Base-by-base conservation (phyloP, 2,329 filamentous ascomycete genomes). In the Colletotrichum viniferum region DNA sequence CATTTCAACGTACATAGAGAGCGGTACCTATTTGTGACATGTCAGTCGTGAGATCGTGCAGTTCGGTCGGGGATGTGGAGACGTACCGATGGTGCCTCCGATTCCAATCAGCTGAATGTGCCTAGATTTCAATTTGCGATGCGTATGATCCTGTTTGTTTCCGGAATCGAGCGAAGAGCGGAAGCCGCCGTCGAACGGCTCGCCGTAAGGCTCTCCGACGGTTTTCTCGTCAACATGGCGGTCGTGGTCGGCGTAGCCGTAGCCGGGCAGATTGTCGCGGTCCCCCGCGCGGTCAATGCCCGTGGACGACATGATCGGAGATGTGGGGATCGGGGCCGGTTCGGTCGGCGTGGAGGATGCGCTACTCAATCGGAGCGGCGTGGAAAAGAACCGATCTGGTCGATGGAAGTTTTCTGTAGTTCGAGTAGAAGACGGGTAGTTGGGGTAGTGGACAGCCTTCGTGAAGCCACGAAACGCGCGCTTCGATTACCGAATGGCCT, bases 31-130 rank as follows among this genome's bases (percentile, higher is more conserved):
- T 13, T 10, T 21, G 26, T 21, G 21, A 10, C 8, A n/a, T 28
- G 62, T 74, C 26, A 74, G 73, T 28, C 24, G 14, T 18, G 2
- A 58, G 43, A 14, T n/a, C 24, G 4, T 2, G n/a, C 16, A 43
- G 24, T n/a, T 21, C 9, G 8, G 61, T 78, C 92, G 89, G 80
- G 43, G 43, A 9, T 88, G 92, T 4, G 92, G 83, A 18, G 89
- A 90, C 2, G 90, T 93, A 21, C 92, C 91, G 76, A 93, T 92
- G 8, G 91, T 92, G 1, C 91, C 92, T 52, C 91, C 92, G 73
- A 93, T 93, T 36, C 89, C 91, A 79, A 91, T 91, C 36, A 91
- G 83, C 79, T 92, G 90, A 61, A 92, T 90, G 77, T 91, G 89
- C 2, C 90, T 87, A 26, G 88, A 83, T 80, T 90, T 91, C 76